Conservation (phyloP, 345 rosid genomes). For the Acer negundo region DNA sequence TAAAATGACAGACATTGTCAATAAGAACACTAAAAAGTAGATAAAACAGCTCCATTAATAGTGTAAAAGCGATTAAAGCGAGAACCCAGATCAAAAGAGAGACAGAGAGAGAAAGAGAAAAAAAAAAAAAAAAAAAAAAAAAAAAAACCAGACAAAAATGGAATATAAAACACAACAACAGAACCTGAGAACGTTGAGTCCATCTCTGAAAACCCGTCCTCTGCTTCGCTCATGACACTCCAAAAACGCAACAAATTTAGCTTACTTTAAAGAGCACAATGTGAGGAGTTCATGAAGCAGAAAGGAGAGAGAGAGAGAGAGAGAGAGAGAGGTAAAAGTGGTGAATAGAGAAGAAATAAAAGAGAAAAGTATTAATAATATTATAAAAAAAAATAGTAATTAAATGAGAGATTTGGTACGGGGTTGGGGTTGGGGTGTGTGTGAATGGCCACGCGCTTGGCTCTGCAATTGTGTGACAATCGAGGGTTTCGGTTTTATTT, state of each 20-base stretch:
- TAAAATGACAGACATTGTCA: conserved; percentile 5
- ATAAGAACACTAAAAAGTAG: neutral
- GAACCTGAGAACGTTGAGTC: conserved; percentile 24
- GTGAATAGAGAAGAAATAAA: conserved; percentile 1
- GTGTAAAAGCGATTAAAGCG: neutral
- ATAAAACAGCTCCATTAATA: conserved; percentile 7
- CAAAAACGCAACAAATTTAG: neutral
- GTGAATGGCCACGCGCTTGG: conserved; percentile 14
- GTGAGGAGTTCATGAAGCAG: conserved; percentile 2
- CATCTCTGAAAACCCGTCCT: conserved; percentile 13
- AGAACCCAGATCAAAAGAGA: conserved; percentile 8
- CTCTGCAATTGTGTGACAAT: neutral
- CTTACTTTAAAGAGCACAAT: neutral
- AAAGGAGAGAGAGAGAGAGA: neutral
- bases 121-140: too few species aligned
- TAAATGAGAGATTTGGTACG: conserved; percentile 11
- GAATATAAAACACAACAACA: neutral
- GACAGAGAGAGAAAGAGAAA: too few species aligned
- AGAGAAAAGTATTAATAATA: neutral
- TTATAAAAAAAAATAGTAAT: neutral
- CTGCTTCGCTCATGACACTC: conserved; percentile 7
- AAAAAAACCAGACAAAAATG: neutral
- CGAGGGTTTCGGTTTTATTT: neutral
- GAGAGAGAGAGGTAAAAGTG: neutral
- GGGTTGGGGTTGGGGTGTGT: neutral